These are phyloP conservation scores for Apiospora kogelbergensis DNA, from an alignment of 2,329 filamentous ascomycete genomes.

Conservation along the genomic window DNA sequence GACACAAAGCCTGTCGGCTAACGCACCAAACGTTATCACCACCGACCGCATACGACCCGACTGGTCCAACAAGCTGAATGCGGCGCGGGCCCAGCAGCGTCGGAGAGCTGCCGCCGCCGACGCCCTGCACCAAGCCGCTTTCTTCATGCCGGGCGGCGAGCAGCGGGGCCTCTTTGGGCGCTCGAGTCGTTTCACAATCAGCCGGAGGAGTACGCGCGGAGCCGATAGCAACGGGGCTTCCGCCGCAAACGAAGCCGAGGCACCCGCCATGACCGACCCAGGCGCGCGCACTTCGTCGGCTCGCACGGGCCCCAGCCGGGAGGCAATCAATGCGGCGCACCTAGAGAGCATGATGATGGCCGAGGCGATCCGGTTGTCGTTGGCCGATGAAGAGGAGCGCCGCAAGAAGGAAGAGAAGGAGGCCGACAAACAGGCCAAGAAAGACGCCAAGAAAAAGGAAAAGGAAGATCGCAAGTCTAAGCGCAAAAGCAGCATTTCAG, in stretches of 20 bases:
- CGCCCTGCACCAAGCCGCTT: constrained; percentile 90
- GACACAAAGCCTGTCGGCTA: constrained; percentile 71
- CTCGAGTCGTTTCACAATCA: constrained; percentile 44
- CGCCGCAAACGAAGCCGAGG: constrained; percentile 16
- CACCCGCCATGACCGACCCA: constrained; percentile 32
- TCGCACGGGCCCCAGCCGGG: constrained; percentile 22
- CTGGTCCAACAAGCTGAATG: constrained; percentile 86
- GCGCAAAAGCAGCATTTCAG: constrained; percentile 50
- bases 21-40: constrained; percentile 81
- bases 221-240: constrained; percentile 28
- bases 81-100: constrained; percentile 81
- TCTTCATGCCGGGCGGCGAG: constrained; percentile 73
- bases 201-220: constrained; percentile 48
- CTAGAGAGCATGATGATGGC: constrained; percentile 98
- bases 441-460: constrained; percentile 79
- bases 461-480: constrained; percentile 83
- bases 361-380: constrained; percentile 86
- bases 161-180: constrained; percentile 49
- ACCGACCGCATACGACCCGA: constrained; percentile 92
- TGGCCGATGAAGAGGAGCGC: constrained; percentile 93
- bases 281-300: constrained; percentile 32
- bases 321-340: constrained; percentile 52
- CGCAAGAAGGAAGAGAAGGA: constrained; percentile 83
- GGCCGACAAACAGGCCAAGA: constrained; percentile 78
- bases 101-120: constrained; percentile 89